Evolutionary conservation across 768 basidiomycete genomes (phyloP).

Genomic region (Lactarius hengduanensis): DNA sequence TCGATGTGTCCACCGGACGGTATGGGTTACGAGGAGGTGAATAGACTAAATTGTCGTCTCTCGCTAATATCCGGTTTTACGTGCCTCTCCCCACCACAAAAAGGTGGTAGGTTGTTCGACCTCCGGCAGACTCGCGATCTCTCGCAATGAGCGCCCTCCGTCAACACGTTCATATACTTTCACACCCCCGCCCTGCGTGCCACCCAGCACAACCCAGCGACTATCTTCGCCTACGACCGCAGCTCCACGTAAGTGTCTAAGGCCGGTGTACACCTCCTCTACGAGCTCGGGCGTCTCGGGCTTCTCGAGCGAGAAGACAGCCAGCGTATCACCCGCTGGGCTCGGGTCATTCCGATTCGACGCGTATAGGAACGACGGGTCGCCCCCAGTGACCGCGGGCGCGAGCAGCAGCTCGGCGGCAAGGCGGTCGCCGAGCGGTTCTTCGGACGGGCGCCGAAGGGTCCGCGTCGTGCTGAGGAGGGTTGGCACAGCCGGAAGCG

Average conservation of each 20-base stretch:
- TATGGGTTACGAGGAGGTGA: too few species aligned
- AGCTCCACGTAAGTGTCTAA: constrained; percentile 71
- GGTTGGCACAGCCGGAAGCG: constrained; percentile 39
- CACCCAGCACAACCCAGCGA: constrained; percentile 63
- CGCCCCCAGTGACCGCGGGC: constrained; percentile 45
- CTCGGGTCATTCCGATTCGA: constrained; percentile 76
- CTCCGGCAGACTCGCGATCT: constrained; percentile 43
- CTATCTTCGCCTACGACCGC: constrained; percentile 61
- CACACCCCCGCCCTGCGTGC: constrained; percentile 60
- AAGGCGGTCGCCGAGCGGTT: constrained; percentile 48
- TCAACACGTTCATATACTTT: constrained; percentile 68
- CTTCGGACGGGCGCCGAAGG: constrained; percentile 40
- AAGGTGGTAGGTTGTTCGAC: constrained; percentile 39
- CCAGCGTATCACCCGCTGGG: constrained; percentile 67
- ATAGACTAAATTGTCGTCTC: too few species aligned
- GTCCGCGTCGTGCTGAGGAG: constrained; percentile 45
- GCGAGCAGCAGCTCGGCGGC: constrained; percentile 72
- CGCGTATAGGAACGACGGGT: constrained; percentile 61
- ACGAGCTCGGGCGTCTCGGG: constrained; percentile 49
- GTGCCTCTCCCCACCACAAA: background rate
- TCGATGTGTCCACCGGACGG: too few species aligned
- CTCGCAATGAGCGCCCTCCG: constrained; percentile 53
- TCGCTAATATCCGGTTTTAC: too few species aligned
- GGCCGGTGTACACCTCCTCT: constrained; percentile 62
- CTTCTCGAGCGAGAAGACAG: constrained; percentile 59